These are phyloP conservation scores for Thalassiosira livingstoniorum DNA, from an alignment of 352 stramenopile species.

Conservation along the genomic window DNA sequence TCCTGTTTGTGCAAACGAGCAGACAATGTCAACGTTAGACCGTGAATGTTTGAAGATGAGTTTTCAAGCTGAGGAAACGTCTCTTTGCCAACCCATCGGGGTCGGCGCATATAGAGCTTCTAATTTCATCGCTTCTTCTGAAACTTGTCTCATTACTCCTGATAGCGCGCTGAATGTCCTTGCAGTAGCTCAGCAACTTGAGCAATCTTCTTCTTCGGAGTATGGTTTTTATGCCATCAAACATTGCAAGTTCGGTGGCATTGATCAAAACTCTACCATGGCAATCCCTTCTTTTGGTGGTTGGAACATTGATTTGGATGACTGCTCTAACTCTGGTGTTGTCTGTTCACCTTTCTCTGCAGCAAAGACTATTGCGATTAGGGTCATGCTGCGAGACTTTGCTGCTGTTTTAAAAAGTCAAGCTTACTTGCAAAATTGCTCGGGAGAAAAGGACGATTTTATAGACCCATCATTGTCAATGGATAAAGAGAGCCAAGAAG, in stretches of 20 bases:
- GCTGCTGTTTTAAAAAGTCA: constrained; percentile 27
- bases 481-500: background rate
- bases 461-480: constrained; percentile 1
- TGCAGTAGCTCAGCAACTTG: constrained; percentile 45
- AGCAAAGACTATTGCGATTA: constrained; percentile 32
- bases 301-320: background rate
- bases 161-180: constrained; percentile 49
- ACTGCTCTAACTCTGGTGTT: background rate
- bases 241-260: constrained; percentile 8
- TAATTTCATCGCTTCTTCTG: constrained; percentile 6
- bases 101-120: constrained; percentile 40
- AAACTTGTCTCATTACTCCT: constrained; percentile 38
- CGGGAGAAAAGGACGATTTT: constrained; percentile 15
- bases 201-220: constrained; percentile 39
- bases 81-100: constrained; percentile 22
- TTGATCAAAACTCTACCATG: constrained; percentile 5
- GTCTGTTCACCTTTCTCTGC: constrained; percentile 33
- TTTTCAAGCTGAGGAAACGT: background rate
- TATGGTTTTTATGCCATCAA: constrained; percentile 35
- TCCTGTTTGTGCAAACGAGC: too few relatives aligned
- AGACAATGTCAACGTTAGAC: constrained; percentile 10
- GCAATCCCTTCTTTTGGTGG: background rate
- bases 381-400: constrained; percentile 42
- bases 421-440: constrained; percentile 32
- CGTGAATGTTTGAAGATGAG: too few relatives aligned